Conservation (phyloP, 2,329 filamentous ascomycete species). For the Colletotrichum sublineola region DNA sequence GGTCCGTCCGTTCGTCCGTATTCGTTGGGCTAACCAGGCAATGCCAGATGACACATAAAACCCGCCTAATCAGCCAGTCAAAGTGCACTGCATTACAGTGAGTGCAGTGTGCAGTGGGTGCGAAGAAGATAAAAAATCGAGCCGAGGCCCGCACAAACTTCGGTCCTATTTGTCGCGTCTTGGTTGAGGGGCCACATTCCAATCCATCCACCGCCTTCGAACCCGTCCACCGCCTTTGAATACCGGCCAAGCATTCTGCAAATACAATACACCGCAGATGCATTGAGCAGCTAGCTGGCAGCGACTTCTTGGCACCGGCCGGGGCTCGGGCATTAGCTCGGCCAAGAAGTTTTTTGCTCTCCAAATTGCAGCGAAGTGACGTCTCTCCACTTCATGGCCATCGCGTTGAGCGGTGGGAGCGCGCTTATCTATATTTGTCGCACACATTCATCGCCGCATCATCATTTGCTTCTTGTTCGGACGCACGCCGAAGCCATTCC, state of each 20-base stretch:
- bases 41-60: conserved; percentile 8
- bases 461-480: neutral
- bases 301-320: conserved; percentile 30
- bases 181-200: conserved; percentile 22
- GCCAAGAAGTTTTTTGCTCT: conserved; percentile 18
- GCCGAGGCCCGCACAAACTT: conserved; percentile 25
- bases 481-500: neutral
- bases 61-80: neutral
- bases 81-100: neutral
- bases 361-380: conserved; percentile 5
- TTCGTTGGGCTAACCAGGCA: conserved; percentile 1
- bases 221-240: neutral
- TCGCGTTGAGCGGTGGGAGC: neutral
- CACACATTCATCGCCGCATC: neutral
- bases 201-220: conserved; percentile 26
- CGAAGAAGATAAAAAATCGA: neutral
- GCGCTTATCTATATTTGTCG: neutral
- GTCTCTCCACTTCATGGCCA: conserved; percentile 27
- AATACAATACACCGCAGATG: neutral
- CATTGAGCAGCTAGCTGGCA: conserved; percentile 14
- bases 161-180: conserved; percentile 38
- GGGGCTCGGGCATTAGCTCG: conserved; percentile 26
- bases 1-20: neutral
- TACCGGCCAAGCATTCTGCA: conserved; percentile 21
- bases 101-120: neutral